Percentiles rank a stretch among this genome's conserved stretches.
Evolutionary conservation across 208 protist genomes (phyloP).

Genomic region (Phytomonas francai): DNA sequence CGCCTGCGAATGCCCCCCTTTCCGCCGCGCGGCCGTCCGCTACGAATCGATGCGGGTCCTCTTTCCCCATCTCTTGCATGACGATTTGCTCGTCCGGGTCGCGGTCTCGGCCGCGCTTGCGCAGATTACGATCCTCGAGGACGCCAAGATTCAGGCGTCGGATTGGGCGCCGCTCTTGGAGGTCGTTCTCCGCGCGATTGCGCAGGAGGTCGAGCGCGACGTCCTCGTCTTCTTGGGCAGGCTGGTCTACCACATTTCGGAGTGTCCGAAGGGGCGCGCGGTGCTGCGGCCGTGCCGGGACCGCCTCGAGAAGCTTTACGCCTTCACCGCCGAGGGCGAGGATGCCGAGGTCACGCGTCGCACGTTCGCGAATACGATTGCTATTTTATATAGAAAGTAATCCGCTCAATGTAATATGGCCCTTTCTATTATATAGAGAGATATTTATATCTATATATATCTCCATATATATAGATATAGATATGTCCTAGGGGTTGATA

Average conservation of each 20-base stretch:
- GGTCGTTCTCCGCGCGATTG: slow-evolving; percentile 27
- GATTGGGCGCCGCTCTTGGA: slow-evolving; percentile 13
- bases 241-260: slow-evolving; percentile 52
- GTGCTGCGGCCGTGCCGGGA: slow-evolving; percentile 31
- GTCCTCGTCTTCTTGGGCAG: slow-evolving; percentile 67
- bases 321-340: slow-evolving; percentile 28
- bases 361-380: slow-evolving; percentile 5
- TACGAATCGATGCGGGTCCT: slow-evolving; percentile 35
- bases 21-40: slow-evolving; percentile 42
- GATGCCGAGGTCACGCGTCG: slow-evolving; percentile 10
- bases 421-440: slow-evolving; percentile 7
- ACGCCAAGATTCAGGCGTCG: slow-evolving; percentile 61
- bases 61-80: slow-evolving; percentile 38
- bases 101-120: slow-evolving; percentile 49
- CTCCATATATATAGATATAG: too few species aligned
- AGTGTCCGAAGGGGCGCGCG: slow-evolving; percentile 44
- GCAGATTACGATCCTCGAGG: slow-evolving; percentile 71
- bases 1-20: slow-evolving; percentile 40
- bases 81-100: slow-evolving; percentile 61
- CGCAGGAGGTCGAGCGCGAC: slow-evolving; percentile 68
- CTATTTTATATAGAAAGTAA: slow-evolving; percentile 12
- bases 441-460: background rate
- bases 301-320: slow-evolving; percentile 29
- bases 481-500: too few species aligned
- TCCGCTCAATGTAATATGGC: background rate